phyloP scores from a whole-genome alignment of 306 rosid species.

The Dryas alaskensis region DNA sequence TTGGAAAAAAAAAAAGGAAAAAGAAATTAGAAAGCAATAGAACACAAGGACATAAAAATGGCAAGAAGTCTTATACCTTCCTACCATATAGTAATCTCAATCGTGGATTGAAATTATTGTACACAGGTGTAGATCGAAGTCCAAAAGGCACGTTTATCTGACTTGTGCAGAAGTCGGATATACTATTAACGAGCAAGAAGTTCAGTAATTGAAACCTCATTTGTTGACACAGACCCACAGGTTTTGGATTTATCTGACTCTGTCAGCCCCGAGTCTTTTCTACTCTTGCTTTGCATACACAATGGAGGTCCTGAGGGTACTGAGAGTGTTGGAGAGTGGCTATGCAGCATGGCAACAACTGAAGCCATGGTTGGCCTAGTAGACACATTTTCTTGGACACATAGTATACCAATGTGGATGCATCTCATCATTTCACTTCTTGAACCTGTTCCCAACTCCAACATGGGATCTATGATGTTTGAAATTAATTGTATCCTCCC shows the following conservation, averaged over 20 bases:
- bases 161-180: too few species aligned
- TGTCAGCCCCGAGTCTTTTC: background rate
- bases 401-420: conserved; percentile 19
- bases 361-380: conserved; percentile 11
- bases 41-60: too few species aligned
- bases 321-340: background rate
- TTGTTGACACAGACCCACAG: background rate
- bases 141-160: too few species aligned
- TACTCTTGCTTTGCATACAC: background rate
- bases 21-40: too few species aligned
- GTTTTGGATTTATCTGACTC: background rate
- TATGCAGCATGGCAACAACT: background rate
- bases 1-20: too few species aligned
- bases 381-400: background rate
- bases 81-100: too few species aligned
- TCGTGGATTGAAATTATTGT: too few species aligned
- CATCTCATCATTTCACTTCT: conserved; percentile 6
- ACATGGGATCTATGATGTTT: conserved; percentile 1
- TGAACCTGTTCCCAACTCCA: background rate
- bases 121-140: too few species aligned
- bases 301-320: background rate
- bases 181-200: background rate
- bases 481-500: background rate
- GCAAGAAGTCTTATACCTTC: too few species aligned
- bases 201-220: conserved; percentile 2